A percentile compares a stretch with the other conserved stretches of the same genome.
phyloP scores from a whole-genome alignment of 179 eudicot species.

The Amaranthus tricolor region DNA sequence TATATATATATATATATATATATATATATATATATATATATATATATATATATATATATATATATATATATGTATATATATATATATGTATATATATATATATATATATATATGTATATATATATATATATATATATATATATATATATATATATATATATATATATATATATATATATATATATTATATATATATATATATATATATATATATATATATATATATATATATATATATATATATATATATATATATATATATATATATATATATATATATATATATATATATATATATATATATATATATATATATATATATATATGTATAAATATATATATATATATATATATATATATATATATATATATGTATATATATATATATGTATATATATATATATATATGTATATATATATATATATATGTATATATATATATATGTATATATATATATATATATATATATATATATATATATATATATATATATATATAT shows the following conservation, averaged over 20 bases:
- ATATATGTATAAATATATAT: not conserved
- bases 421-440: not conserved
- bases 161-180: not conserved
- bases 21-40: not conserved
- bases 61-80: not conserved
- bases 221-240: not conserved
- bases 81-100: not conserved
- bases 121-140: not conserved
- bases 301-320: not conserved
- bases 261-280: not conserved
- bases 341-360: not conserved
- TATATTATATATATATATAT: not conserved
- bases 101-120: not conserved
- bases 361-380: not conserved
- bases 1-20: not conserved
- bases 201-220: constrained; percentile 1
- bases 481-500: no score
- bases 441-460: not conserved
- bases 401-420: not conserved
- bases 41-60: not conserved
- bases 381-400: not conserved
- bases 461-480: not conserved
- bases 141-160: not conserved
- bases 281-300: not conserved
- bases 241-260: no score